A percentile compares a stretch with the other conserved stretches of the same genome.
phyloP scores from a whole-genome alignment of 345 rosid genomes.

The Rhodamnia rubescens region DNA sequence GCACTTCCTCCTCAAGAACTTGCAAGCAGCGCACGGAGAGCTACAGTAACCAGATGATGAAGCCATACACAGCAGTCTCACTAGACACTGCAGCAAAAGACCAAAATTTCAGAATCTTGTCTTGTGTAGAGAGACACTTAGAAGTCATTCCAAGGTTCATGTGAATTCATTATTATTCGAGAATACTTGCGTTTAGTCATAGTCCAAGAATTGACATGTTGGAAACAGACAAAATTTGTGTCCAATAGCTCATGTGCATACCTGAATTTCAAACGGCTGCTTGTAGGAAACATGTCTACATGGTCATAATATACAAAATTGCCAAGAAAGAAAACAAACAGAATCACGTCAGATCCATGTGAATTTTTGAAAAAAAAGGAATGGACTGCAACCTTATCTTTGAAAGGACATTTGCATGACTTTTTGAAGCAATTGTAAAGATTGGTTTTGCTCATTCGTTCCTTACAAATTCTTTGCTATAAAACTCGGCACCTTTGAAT shows the following conservation, averaged over 20 bases:
- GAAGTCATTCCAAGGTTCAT: neutral
- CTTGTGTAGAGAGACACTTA: neutral
- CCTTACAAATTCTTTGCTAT: neutral
- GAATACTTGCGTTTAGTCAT: neutral
- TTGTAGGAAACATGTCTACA: neutral
- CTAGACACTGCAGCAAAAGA: neutral
- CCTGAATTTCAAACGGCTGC: neutral
- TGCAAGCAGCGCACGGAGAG: constrained; percentile 66
- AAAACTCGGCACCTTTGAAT: neutral
- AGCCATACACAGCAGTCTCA: neutral
- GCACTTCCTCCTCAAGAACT: constrained; percentile 52
- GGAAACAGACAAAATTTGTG: neutral
- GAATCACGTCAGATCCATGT: neutral
- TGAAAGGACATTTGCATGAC: neutral
- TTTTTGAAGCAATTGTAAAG: neutral
- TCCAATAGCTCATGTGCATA: neutral
- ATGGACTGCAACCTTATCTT: neutral
- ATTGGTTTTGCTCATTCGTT: neutral
- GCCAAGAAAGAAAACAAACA: neutral
- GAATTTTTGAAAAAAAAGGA: neutral
- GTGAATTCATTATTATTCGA: neutral
- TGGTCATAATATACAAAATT: neutral
- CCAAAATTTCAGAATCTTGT: neutral
- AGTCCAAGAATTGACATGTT: neutral
- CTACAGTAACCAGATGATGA: constrained; percentile 22